These are phyloP conservation scores for Aphanomyces stellatus DNA, from an alignment of 352 stramenopile genomes.

Conservation along the genomic window DNA sequence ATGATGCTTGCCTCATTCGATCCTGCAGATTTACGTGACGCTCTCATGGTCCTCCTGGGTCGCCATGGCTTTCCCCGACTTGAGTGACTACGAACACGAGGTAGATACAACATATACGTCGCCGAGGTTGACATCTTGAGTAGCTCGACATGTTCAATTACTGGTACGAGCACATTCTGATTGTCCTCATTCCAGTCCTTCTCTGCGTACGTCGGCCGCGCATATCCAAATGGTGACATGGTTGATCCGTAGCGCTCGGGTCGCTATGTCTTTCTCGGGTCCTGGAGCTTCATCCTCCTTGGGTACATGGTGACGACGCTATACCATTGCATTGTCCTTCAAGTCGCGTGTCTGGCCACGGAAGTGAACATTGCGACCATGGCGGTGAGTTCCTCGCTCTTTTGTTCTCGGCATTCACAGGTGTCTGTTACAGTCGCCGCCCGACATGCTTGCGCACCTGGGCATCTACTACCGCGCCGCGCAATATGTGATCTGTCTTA, in stretches of 20 bases:
- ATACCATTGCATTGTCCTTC: slow-evolving; percentile 5
- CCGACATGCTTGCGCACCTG: slow-evolving; percentile 7
- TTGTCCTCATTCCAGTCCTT: slow-evolving; percentile 1
- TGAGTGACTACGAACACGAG: slow-evolving; percentile 15
- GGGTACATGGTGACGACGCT: slow-evolving; percentile 3
- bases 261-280: slow-evolving; percentile 8
- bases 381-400: background rate
- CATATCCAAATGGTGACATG: too few relatives aligned
- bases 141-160: slow-evolving; percentile 19
- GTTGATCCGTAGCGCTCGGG: slow-evolving; percentile 1
- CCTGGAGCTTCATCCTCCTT: slow-evolving; percentile 10
- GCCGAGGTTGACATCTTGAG: background rate
- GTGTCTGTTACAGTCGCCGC: slow-evolving; percentile 1
- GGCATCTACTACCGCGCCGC: slow-evolving; percentile 17
- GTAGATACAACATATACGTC: background rate
- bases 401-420: background rate
- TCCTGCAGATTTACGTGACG: slow-evolving; percentile 13
- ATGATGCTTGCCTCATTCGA: too few relatives aligned
- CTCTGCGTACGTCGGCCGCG: background rate
- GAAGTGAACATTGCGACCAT: slow-evolving; percentile 17
- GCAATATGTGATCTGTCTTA: slow-evolving; percentile 18
- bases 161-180: slow-evolving; percentile 17
- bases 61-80: slow-evolving; percentile 14
- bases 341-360: slow-evolving; percentile 7
- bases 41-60: slow-evolving; percentile 17